Evolutionary conservation across 1,284 basidiomycete genomes (phyloP), one percentile per base, ranked within the genome.

Genomic region (Papiliotrema fonsecae): DNA sequence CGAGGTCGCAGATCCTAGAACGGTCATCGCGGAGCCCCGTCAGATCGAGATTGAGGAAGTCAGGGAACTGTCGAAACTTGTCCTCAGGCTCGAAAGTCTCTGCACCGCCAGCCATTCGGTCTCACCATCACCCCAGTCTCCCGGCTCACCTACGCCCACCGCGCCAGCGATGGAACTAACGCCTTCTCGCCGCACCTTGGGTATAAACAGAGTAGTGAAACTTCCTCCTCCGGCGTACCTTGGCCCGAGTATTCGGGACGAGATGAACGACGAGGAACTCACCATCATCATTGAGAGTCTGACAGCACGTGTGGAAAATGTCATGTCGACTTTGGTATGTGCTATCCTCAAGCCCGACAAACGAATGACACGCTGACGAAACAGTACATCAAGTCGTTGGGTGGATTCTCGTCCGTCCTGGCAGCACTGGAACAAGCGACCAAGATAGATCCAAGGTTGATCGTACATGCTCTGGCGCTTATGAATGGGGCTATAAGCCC

Each of bases 61-160:
- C 64, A 81, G 82, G 44, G 81, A 87, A 54, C 76, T 98, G 38
- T 85, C 84, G 1, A 68, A 82, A 57, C 71, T 97, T 16, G 86
- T 86, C 60, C 75, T 96, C 30, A 83, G 92, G 10, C 78, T 96
- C 40, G 92, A 97, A 75, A 82, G 86, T 2, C 78, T 94, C 13
- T 82, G 87, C 7, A 80, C 84, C 6, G 72, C 73, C 43, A 75
- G 77, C 44, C 81, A 82, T 42, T 4, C 38, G 14, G n/a, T 31
- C 13, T 22, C 42, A 16, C 16, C 19, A 11, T 6, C 10, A 25
- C 18, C 25, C 16, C 13, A 16, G 16, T 6, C 36, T 16, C 48
- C 36, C 11, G 19, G n/a, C 10, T 39, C 28, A 43, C 46, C 48
- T 13, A 40, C 34, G 32, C n/a, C 40, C 48, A 21, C 45, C 2